Percentiles rank a stretch among this genome's conserved stretches.
These are phyloP conservation scores for Dendrobium huoshanense DNA, from an alignment of 106 monocot species.

Conservation along the genomic window DNA sequence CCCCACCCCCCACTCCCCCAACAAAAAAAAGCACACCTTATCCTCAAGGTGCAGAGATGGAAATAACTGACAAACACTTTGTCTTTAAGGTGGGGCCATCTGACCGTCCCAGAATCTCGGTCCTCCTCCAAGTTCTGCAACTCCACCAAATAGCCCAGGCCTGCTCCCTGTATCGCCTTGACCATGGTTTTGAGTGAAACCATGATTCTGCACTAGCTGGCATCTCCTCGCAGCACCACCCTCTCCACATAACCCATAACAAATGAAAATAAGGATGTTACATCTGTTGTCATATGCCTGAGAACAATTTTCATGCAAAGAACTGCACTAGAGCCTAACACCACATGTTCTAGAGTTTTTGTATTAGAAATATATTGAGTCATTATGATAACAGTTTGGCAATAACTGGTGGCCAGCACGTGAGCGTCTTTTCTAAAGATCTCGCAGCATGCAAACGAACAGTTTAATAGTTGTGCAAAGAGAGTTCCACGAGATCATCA, in stretches of 20 bases:
- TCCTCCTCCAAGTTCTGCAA: too few species aligned
- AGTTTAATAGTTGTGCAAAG: constrained; percentile 89
- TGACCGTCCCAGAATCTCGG: too few species aligned
- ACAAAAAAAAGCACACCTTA: too few species aligned
- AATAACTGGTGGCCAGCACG: constrained; percentile 75
- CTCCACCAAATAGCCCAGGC: too few species aligned
- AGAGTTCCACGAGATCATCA: constrained; percentile 74
- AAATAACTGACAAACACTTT: too few species aligned
- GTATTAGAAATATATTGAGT: constrained; percentile 54
- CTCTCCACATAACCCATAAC: constrained; percentile 73
- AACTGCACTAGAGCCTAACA: constrained; percentile 70
- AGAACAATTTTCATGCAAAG: constrained; percentile 69
- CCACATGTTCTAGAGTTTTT: constrained; percentile 68
- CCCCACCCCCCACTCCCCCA: too few species aligned
- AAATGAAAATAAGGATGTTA: constrained; percentile 64
- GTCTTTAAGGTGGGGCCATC: too few species aligned
- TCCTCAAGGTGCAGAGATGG: too few species aligned
- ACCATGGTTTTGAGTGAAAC: too few species aligned
- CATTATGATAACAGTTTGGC: constrained; percentile 49
- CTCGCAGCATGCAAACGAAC: constrained; percentile 68
- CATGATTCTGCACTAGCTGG: too few species aligned
- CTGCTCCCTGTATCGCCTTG: too few species aligned
- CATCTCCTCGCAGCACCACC: constrained; percentile 2
- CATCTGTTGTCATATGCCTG: constrained; percentile 73
- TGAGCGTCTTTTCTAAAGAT: constrained; percentile 63